These are phyloP conservation scores for Cystofilobasidium bisporidii DNA, from an alignment of 768 basidiomycete genomes.

Conservation along the genomic window DNA sequence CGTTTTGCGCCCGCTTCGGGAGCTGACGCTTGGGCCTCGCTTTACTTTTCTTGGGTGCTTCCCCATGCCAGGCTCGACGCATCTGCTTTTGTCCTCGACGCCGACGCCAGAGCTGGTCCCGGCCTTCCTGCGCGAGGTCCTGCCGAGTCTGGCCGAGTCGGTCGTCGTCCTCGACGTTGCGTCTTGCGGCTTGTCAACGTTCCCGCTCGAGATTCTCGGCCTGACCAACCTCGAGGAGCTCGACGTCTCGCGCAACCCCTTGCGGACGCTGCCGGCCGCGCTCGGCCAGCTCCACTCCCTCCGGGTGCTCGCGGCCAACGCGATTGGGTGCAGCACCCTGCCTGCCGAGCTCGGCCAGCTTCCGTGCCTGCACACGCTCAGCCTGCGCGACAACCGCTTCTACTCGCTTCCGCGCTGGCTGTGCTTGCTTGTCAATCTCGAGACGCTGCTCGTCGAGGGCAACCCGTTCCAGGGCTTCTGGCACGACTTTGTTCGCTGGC, in stretches of 20 bases:
- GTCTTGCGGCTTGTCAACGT: constrained; percentile 67
- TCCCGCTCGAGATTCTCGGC: constrained; percentile 71
- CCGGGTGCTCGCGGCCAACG: constrained; percentile 84
- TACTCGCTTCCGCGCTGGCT: constrained; percentile 89
- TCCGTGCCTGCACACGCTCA: constrained; percentile 64
- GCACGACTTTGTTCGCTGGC: constrained; percentile 53
- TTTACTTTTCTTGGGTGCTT: background rate
- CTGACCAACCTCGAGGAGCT: constrained; percentile 83
- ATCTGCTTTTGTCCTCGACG: constrained; percentile 78
- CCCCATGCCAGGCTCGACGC: constrained; percentile 66
- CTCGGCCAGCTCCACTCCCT: constrained; percentile 65
- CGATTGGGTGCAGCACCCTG: constrained; percentile 66
- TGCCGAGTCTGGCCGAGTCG: constrained; percentile 64
- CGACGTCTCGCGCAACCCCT: constrained; percentile 81
- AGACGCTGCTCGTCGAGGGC: constrained; percentile 81
- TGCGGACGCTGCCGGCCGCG: constrained; percentile 84
- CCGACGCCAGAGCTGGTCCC: constrained; percentile 68
- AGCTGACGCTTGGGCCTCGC: too few species aligned
- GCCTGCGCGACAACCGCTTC: constrained; percentile 73
- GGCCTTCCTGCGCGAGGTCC: constrained; percentile 55
- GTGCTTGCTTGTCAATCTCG: constrained; percentile 67
- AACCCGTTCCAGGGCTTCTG: constrained; percentile 94
- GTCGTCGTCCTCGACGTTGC: constrained; percentile 91
- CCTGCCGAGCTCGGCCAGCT: constrained; percentile 65
- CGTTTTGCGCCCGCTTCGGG: background rate